Percentiles rank a stretch among this genome's conserved stretches.
Evolutionary conservation across 1,284 basidiomycete genomes (phyloP).

Genomic region (Ustilago lituana): DNA sequence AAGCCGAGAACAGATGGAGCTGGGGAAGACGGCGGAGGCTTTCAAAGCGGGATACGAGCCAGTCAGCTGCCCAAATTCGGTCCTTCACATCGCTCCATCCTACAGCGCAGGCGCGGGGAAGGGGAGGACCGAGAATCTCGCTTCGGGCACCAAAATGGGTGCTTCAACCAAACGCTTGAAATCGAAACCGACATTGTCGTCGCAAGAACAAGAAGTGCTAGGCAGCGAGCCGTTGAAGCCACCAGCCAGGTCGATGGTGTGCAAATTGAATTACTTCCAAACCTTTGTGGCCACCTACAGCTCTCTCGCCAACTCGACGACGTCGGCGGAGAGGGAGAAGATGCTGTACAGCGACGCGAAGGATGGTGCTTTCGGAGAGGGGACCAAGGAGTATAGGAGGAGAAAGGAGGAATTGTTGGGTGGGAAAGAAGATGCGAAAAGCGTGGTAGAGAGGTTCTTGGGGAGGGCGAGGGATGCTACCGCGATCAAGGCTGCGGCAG

Average conservation of each 20-base stretch:
- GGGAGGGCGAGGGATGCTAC: conserved; percentile 9
- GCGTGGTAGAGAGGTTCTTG: conserved; percentile 15
- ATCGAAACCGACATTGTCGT: neutral
- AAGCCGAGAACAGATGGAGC: too few relatives aligned
- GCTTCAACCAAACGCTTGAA: conserved; percentile 32
- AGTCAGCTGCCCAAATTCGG: conserved; percentile 21
- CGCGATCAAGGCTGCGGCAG: conserved; percentile 9
- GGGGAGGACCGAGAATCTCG: conserved; percentile 28
- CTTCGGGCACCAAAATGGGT: conserved; percentile 32
- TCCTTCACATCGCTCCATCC: conserved; percentile 7
- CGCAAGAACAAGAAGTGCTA: too few relatives aligned
- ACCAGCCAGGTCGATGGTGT: conserved; percentile 22
- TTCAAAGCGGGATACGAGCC: conserved; percentile 14
- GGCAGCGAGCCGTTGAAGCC: conserved; percentile 18
- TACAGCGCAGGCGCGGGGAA: neutral
- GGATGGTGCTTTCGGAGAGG: conserved; percentile 8
- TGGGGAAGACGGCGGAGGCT: neutral
- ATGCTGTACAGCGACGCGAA: conserved; percentile 28
- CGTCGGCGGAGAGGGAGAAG: neutral
- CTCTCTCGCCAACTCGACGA: neutral
- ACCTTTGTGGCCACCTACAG: conserved; percentile 1
- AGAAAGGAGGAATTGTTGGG: conserved; percentile 27
- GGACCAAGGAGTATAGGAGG: conserved; percentile 10
- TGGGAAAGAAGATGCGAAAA: conserved; percentile 2
- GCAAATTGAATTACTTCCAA: conserved; percentile 21